A percentile compares a stretch with the other conserved stretches of the same genome.
phyloP scores from a whole-genome alignment of 2,329 filamentous ascomycete species.

The Colletotrichum somersetense region DNA sequence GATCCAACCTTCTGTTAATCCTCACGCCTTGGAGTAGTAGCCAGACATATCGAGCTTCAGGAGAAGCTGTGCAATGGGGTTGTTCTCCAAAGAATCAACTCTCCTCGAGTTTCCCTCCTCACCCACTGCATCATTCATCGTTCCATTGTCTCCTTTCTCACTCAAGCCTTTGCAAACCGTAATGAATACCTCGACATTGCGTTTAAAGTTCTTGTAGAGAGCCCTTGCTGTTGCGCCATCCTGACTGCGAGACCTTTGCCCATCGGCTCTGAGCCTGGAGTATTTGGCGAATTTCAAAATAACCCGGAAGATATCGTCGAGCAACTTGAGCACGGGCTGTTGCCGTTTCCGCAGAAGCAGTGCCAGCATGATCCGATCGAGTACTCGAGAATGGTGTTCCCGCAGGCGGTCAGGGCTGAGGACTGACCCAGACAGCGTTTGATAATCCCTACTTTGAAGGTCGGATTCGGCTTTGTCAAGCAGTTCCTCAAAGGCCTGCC shows the following conservation, averaged over 20 bases:
- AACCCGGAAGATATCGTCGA: constrained; percentile 81
- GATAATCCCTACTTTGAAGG: constrained; percentile 59
- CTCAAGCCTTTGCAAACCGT: constrained; percentile 76
- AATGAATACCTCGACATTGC: constrained; percentile 81
- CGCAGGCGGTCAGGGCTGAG: constrained; percentile 76
- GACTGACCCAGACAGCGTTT: constrained; percentile 56
- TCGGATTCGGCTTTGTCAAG: constrained; percentile 73
- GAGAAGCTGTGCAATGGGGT: constrained; percentile 76
- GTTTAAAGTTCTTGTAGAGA: constrained; percentile 75
- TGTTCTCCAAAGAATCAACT: constrained; percentile 59
- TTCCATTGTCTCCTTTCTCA: constrained; percentile 69
- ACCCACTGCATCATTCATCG: constrained; percentile 48
- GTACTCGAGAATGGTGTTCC: constrained; percentile 76
- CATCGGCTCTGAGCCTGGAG: constrained; percentile 56
- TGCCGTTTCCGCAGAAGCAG: constrained; percentile 82
- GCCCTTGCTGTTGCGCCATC: constrained; percentile 49
- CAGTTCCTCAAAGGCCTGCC: constrained; percentile 76
- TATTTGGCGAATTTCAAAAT: constrained; percentile 79
- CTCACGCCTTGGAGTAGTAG: constrained; percentile 64
- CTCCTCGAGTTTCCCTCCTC: constrained; percentile 48
- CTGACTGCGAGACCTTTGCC: constrained; percentile 49
- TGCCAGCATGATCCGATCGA: constrained; percentile 81
- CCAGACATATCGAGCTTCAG: constrained; percentile 78
- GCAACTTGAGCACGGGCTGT: constrained; percentile 75
- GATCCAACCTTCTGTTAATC: neutral